Conservation (phyloP, 169 alveolate species). For the Eimeria sp. region DNA sequence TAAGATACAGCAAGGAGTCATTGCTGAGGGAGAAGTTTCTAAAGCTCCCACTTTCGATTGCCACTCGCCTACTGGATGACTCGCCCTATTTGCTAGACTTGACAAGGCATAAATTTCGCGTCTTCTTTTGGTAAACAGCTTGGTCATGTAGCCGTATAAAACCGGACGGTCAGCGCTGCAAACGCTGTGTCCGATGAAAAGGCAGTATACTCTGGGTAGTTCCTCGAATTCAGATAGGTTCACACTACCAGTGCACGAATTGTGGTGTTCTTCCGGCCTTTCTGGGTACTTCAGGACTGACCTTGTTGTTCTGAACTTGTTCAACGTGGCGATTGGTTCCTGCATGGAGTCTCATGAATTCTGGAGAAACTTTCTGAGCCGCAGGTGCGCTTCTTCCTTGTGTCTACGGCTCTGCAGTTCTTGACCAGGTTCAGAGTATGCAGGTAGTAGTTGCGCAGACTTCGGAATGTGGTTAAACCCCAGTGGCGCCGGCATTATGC, state of each 20-base stretch:
- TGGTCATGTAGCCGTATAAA: background rate
- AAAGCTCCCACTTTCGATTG: constrained; percentile 52
- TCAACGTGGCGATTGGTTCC: constrained; percentile 65
- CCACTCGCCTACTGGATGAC: constrained; percentile 75
- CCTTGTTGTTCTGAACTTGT: constrained; percentile 47
- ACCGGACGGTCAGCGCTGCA: background rate
- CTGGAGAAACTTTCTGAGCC: constrained; percentile 56
- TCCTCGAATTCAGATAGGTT: background rate
- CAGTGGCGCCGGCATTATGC: background rate
- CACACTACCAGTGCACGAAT: background rate
- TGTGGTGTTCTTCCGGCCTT: background rate
- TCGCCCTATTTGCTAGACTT: constrained; percentile 67
- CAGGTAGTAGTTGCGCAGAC: background rate
- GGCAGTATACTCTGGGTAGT: background rate
- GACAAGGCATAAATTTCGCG: constrained; percentile 65
- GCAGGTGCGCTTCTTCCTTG: constrained; percentile 11
- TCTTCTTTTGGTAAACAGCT: constrained; percentile 45
- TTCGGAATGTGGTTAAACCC: background rate
- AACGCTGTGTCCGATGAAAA: background rate
- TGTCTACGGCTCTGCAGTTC: background rate
- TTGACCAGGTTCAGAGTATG: background rate
- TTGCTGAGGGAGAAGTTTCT: constrained; percentile 62
- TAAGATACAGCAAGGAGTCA: constrained; percentile 38
- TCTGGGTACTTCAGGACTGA: constrained; percentile 43
- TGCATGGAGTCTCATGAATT: constrained; percentile 72